Conservation (phyloP, 169 alveolate species). For the Eimeria brunetti region DNA sequence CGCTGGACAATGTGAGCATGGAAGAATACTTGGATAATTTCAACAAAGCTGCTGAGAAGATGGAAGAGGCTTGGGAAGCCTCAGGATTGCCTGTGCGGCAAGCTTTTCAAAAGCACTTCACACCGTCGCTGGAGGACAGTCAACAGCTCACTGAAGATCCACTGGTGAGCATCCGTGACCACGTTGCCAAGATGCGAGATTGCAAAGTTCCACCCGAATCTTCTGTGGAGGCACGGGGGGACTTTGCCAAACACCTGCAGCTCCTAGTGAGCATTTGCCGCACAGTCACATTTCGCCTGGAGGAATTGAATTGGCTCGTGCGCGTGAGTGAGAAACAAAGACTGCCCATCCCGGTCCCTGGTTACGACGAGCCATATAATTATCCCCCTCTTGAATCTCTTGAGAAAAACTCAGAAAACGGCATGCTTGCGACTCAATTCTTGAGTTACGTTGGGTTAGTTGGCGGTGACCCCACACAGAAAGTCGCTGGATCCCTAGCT, state of each 20-base stretch:
- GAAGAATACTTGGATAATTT: neutral
- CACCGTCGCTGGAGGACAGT: conserved; percentile 7
- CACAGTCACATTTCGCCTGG: neutral
- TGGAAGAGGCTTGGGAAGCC: neutral
- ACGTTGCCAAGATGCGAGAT: neutral
- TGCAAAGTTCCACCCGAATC: neutral
- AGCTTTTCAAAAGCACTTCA: neutral
- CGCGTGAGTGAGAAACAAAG: neutral
- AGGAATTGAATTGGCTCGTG: neutral
- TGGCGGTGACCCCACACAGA: neutral
- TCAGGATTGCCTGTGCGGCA: neutral
- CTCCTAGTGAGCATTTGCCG: conserved; percentile 8
- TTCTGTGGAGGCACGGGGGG: neutral
- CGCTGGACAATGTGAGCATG: neutral
- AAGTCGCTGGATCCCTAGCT: neutral
- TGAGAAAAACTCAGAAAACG: neutral
- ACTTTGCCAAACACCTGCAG: neutral
- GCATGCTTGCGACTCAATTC: neutral
- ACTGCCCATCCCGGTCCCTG: neutral
- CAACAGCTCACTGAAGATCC: neutral
- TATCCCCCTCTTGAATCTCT: neutral
- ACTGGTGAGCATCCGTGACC: neutral
- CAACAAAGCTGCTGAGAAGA: neutral
- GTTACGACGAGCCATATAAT: neutral
- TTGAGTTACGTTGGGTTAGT: neutral